Evolutionary conservation across 2,329 filamentous ascomycete genomes (phyloP), one percentile per base, ranked within the genome.

Genomic region (Stemphylium beticola): DNA sequence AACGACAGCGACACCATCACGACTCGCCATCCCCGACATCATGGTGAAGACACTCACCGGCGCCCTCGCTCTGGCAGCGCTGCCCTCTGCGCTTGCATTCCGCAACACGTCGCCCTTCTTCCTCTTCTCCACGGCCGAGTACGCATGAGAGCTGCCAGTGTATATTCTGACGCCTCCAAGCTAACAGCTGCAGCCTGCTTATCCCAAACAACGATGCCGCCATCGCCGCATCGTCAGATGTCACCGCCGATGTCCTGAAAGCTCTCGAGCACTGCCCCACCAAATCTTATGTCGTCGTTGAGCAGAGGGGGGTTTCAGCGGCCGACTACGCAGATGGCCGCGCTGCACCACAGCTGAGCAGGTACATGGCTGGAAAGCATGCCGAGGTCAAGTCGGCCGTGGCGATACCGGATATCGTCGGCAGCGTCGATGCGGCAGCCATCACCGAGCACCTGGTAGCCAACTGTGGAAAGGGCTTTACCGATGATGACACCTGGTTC

Each of bases 101-200:
- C 87, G 85, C 60, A 89, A 96, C 76, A 92, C 93, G 2, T 93
- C 91, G 49, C 93, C 95, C 15, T 95, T 96, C 76, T 84, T 96
- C 73, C 79, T 97, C 63, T 88, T 96, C 75, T 97, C 93, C 29
- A 93, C 89, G 40, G 84, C 89, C 59, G 81, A 87, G 93, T 96
- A 87, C 69, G 88, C 63, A 45, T 39, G 26, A 26, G 54, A 49
- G 38, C 51, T 48, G 54, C 60, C 49, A 31, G 29, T 32, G 43
- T 45, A 54, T 47, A 50, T 49, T 38, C 53, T 37, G 18, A 47
- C 44, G 36, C 52, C 47, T 49, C 51, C 32, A 58, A 62, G 63
- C 70, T 73, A 71, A 68, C 61, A 52, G 20, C 44, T 49, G 43
- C 66, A 74, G 69, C 54, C 51, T 74, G 54, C 60, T 62, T 47